Evolutionary conservation across 2,329 filamentous ascomycete genomes (phyloP).

Genomic region (Venturia aucupariae): DNA sequence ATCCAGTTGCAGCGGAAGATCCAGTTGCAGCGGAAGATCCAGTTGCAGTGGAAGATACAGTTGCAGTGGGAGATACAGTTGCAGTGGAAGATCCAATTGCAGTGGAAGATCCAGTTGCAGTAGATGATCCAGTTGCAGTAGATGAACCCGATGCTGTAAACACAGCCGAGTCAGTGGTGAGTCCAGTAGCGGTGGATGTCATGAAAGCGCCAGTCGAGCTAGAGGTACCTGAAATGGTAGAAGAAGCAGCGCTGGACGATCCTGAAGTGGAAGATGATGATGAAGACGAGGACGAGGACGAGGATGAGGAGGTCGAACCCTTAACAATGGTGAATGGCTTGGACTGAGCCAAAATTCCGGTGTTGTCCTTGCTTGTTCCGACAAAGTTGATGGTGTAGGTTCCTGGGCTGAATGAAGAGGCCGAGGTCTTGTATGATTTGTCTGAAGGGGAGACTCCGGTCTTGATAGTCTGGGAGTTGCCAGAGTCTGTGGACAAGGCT

Average conservation of each 20-base stretch:
- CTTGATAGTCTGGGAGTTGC: neutral
- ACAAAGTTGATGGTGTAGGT: neutral
- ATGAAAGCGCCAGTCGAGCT: neutral
- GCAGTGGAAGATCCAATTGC: neutral
- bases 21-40: no score
- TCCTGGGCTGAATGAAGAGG: neutral
- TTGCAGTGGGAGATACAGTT: neutral
- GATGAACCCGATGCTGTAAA: neutral
- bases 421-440: neutral
- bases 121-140: neutral
- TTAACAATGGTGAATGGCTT: neutral
- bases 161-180: neutral
- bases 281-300: neutral
- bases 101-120: neutral
- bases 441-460: neutral
- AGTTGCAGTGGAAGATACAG: neutral
- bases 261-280: neutral
- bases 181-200: neutral
- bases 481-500: neutral
- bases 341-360: neutral
- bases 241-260: neutral
- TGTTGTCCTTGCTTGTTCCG: neutral
- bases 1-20: neutral
- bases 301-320: neutral
- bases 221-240: neutral